Evolutionary conservation across 2,329 filamentous ascomycete species (phyloP), one percentile per base, ranked within the genome.

Genomic region (Trichoderma arundinaceum): DNA sequence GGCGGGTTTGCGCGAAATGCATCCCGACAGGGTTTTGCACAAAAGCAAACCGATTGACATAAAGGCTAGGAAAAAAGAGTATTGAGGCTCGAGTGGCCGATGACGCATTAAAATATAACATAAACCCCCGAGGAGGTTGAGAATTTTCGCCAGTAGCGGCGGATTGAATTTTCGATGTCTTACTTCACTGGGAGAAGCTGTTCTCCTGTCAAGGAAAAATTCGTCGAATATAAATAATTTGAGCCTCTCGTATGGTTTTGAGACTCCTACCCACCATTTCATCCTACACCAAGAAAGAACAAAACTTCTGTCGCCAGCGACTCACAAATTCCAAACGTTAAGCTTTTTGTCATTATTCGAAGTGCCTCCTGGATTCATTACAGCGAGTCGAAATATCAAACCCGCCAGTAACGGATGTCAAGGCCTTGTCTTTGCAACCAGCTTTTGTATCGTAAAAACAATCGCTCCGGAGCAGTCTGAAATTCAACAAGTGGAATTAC

Each of bases 21-120:
- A 2, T 4, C 2, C 28, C 9, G 9, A n/a, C 12, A 9, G 33
- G 2, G 4, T 5, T 32, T 17, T 7, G 8, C 13, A 49, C 10
- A 1, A 41, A 9, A 12, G 10, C 17, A 15, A 1, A 8, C 13
- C 4, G 19, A n/a, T 13, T 17, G 7, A 19, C 1, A 5, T 4
- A 28, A 7, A 10, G 10, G 8, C 43, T n/a, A 19, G 19, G 17
- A 46, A 10, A 19, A 6, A 17, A 10, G 7, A 19, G 43, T 10
- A 10, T 19, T 5, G 3, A 28, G 15, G 2, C 2, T 33, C 7
- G 9, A 60, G 44, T 7, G 41, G 8, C 33, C 10, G 10, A 1
- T 32, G 57, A 17, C 19, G 9, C 22, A 51, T 51, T 51, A 51
- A 51, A 51, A 51, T 51, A 33, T 51, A 7, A 51, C n/a, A 51